These are phyloP conservation scores for Naganishia randhawae DNA, from an alignment of 768 basidiomycete species.

Conservation along the genomic window DNA sequence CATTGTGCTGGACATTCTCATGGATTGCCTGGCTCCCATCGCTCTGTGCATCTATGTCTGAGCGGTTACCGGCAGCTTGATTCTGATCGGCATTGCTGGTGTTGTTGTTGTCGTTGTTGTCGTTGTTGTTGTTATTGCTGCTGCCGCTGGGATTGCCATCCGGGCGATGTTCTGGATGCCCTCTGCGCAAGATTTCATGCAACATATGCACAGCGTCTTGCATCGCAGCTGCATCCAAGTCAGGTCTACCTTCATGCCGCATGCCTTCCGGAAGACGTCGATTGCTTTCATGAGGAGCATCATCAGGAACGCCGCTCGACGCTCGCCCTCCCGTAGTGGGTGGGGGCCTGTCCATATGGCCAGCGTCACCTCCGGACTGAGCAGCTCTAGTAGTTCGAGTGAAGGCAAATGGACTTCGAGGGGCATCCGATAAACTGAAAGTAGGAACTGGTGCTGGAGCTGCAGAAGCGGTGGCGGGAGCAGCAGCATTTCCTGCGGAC, in stretches of 20 bases:
- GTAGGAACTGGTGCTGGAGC: not conserved
- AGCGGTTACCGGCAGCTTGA: too few relatives aligned
- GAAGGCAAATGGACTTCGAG: slow-evolving; percentile 15
- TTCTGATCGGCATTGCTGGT: not conserved
- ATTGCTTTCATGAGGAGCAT: not conserved
- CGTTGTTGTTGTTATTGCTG: not conserved
- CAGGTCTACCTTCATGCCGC: not conserved
- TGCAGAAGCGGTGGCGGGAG: not conserved
- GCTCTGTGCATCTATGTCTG: not conserved
- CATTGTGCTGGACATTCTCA: not conserved
- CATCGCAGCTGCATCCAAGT: not conserved
- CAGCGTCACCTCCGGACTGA: not conserved
- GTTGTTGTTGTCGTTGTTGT: not conserved
- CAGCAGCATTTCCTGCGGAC: not conserved
- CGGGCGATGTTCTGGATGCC: not conserved
- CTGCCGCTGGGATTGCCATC: not conserved
- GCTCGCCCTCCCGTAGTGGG: not conserved
- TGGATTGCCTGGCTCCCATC: not conserved
- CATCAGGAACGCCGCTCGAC: not conserved
- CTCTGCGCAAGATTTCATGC: not conserved
- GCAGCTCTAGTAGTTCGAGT: not conserved
- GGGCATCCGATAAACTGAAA: slow-evolving; percentile 4
- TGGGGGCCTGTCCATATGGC: slow-evolving; percentile 9
- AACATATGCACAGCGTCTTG: slow-evolving; percentile 13
- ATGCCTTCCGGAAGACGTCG: not conserved